These are phyloP conservation scores for Isoetes taiwanensis DNA, from an alignment of 75 land plant genomes.

Conservation along the genomic window DNA sequence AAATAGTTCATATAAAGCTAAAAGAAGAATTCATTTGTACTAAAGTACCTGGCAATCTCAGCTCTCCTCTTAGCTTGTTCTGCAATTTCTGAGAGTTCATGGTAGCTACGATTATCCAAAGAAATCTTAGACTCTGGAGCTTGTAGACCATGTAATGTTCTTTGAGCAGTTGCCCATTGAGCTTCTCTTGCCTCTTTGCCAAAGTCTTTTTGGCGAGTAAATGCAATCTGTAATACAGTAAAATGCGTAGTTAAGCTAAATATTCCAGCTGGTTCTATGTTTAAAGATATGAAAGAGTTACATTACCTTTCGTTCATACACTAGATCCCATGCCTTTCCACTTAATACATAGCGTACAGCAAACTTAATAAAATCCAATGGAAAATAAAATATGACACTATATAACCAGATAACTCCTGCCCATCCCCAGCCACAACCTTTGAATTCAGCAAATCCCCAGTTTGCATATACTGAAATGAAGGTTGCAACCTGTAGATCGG, in stretches of 20 bases:
- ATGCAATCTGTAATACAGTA: slow-evolving; percentile 34
- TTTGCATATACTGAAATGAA: slow-evolving; percentile 52
- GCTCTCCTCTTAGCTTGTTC: slow-evolving; percentile 93
- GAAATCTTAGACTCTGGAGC: slow-evolving; percentile 9
- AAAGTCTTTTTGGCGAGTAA: slow-evolving; percentile 51
- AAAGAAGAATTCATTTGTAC: not conserved
- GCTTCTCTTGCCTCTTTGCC: slow-evolving; percentile 51
- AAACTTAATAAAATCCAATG: slow-evolving; percentile 50
- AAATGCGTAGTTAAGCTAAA: not conserved
- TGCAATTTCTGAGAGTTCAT: slow-evolving; percentile 64
- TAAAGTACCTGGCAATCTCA: slow-evolving; percentile 62
- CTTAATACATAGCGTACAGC: slow-evolving; percentile 39
- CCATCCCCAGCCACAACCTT: slow-evolving; percentile 69
- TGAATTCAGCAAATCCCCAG: slow-evolving; percentile 45
- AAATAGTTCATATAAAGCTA: no score
- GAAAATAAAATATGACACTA: slow-evolving; percentile 36
- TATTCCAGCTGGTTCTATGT: not conserved
- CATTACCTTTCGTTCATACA: slow-evolving; percentile 43
- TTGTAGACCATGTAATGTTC: slow-evolving; percentile 53
- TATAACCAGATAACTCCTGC: slow-evolving; percentile 60
- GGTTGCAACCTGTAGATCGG: slow-evolving; percentile 40
- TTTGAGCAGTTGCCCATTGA: slow-evolving; percentile 56
- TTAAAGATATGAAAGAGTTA: no score
- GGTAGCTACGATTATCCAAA: slow-evolving; percentile 12
- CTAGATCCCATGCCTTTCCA: slow-evolving; percentile 52